Conservation (phyloP, 805 yeast genomes). For the Myxozyma neglecta region DNA sequence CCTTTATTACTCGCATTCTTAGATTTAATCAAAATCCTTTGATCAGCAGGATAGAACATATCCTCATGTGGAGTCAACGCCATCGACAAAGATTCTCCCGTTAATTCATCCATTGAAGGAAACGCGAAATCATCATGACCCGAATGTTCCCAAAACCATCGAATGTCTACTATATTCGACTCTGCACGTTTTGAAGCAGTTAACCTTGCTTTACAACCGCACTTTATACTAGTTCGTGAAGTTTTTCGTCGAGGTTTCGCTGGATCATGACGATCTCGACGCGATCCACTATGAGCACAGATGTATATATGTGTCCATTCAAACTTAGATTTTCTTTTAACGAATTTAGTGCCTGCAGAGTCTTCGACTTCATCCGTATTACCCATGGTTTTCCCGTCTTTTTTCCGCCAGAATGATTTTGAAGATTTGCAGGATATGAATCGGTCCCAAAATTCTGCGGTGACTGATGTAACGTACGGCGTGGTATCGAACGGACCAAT, state of each 20-base stretch:
- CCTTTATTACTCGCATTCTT: not conserved
- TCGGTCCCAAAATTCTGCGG: constrained; percentile 3
- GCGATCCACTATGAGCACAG: constrained; percentile 15
- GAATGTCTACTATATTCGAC: not conserved
- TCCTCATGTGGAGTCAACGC: not conserved
- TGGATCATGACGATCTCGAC: constrained; percentile 25
- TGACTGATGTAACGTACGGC: constrained; percentile 8
- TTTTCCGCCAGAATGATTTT: constrained; percentile 12
- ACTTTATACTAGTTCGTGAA: constrained; percentile 8
- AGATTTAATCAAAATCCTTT: not conserved
- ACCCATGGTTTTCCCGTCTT: not conserved
- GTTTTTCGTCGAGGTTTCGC: constrained; percentile 15
- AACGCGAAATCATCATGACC: constrained; percentile 9
- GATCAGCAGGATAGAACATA: too few species aligned
- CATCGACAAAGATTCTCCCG: not conserved
- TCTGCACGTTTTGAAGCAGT: constrained; percentile 2
- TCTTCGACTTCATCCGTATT: not conserved
- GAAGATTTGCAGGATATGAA: constrained; percentile 6
- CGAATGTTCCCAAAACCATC: constrained; percentile 12
- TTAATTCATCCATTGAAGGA: not conserved
- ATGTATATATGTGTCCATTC: constrained; percentile 39
- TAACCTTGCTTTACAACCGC: constrained; percentile 17
- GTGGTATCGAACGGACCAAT: constrained; percentile 7
- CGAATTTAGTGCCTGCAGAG: not conserved
- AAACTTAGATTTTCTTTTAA: constrained; percentile 42